Evolutionary conservation across 2,329 filamentous ascomycete species (phyloP), one percentile per base, ranked within the genome.

Genomic region (Ophiosphaerella narmari): DNA sequence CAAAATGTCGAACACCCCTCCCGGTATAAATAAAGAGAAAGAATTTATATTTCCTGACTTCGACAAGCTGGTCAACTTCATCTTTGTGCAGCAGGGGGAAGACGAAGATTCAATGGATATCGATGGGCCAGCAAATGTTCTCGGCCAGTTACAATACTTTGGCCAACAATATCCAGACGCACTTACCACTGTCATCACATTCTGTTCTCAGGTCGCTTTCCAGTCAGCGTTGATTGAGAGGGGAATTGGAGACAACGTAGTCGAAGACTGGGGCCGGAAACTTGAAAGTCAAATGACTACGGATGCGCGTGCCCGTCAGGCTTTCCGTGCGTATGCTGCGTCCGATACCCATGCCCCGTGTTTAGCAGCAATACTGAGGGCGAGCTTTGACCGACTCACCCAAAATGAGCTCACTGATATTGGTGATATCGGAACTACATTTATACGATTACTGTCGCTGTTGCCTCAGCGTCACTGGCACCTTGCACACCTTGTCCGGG

Each of bases 221-320:
- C 78, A 82, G 57, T 76, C 84, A 63, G 83, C 85, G 35, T 72
- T 87, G 23, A 50, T 61, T 18, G 67, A 74, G 11, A 75, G 76
- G 11, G 66, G 71, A 1, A 73, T 80, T 12, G 67, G 71, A 3
- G 70, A 81, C 21, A 80, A 82, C 8, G 71, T 91, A 21, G 88
- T 93, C 59, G 85, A 88, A 39, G 89, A 93, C 55, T 97, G 94
- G 94, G 88, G 91, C 67, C 81, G 86, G 39, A 87, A 88, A 59
- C 78, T 97, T 2, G 88, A 92, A 59, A 83, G 86, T 1, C 80
- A 88, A 6, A 79, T 94, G 26, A 82, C 85, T 35, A 89, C 87
- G 5, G 88, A 93, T 63, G 80, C 87, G 50, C 76, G 80, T 39
- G 84, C 85, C 9, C 82, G 90, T 35, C 72, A 80, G 23, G 79